Conservation (phyloP, 1,284 basidiomycete species). For the Porodaedalea pini region DNA sequence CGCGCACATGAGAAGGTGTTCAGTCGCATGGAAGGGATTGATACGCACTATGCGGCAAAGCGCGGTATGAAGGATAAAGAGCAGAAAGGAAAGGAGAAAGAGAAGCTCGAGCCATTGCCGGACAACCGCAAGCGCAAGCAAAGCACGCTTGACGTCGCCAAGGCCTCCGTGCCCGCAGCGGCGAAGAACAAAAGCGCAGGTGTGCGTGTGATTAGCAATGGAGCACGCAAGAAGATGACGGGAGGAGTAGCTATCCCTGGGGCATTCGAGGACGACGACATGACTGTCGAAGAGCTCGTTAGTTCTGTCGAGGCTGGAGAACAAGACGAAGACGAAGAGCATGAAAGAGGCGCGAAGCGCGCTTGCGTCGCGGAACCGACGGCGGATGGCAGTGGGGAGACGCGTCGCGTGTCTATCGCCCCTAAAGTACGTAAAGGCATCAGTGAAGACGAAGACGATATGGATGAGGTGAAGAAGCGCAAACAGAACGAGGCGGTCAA, state of each 20-base stretch:
- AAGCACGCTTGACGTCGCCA: slow-evolving; percentile 21
- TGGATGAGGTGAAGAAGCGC: slow-evolving; percentile 35
- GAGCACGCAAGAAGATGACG: slow-evolving; percentile 37
- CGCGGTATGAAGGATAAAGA: slow-evolving; percentile 30
- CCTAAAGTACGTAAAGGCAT: slow-evolving; percentile 20
- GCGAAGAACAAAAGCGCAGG: slow-evolving; percentile 32
- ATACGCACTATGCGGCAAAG: slow-evolving; percentile 53
- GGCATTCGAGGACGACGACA: slow-evolving; percentile 48
- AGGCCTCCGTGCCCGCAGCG: slow-evolving; percentile 31
- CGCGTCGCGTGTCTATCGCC: slow-evolving; percentile 33
- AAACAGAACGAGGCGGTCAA: slow-evolving; percentile 58
- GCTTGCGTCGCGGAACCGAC: slow-evolving; percentile 34
- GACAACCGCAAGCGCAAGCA: slow-evolving; percentile 28
- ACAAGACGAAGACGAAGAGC: slow-evolving; percentile 14
- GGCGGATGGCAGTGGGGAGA: slow-evolving; percentile 29
- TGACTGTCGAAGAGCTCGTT: slow-evolving; percentile 35
- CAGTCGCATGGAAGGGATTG: slow-evolving; percentile 73
- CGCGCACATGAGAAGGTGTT: slow-evolving; percentile 61
- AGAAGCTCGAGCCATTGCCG: slow-evolving; percentile 12
- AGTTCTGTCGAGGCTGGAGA: no score
- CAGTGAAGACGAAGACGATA: slow-evolving; percentile 29
- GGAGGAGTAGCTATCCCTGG: slow-evolving; percentile 43
- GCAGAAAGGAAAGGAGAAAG: background rate
- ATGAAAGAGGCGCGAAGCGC: slow-evolving; percentile 38
- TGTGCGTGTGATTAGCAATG: slow-evolving; percentile 49